Percentiles rank a stretch among this genome's conserved stretches.
Conservation (phyloP, 495 filamentous ascomycete species). For the Xylaria venustula region DNA sequence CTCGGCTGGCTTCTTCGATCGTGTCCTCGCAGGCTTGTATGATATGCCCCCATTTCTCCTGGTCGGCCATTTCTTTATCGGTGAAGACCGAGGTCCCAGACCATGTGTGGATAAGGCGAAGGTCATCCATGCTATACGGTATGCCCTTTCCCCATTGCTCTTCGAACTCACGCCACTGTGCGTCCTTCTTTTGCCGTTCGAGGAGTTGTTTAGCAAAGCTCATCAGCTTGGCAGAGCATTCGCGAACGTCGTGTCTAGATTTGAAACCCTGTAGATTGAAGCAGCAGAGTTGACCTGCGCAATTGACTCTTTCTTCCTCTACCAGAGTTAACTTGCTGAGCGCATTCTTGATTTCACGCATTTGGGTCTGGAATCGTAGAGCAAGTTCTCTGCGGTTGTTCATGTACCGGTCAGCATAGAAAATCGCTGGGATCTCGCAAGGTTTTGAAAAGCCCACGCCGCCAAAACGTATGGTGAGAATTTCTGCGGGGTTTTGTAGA, state of each 20-base stretch:
- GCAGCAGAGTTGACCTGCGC: constrained; percentile 19
- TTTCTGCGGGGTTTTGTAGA: constrained; percentile 59
- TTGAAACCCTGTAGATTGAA: constrained; percentile 20
- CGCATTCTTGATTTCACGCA: constrained; percentile 25
- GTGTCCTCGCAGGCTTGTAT: constrained; percentile 16
- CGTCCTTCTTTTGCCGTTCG: constrained; percentile 18
- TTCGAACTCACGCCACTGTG: constrained; percentile 26
- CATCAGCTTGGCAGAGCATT: constrained; percentile 23
- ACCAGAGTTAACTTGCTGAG: neutral
- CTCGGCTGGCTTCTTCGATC: constrained; percentile 12
- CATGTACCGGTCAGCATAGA: constrained; percentile 81
- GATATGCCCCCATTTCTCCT: constrained; percentile 19
- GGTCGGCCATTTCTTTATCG: constrained; percentile 19
- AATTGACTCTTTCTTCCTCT: constrained; percentile 9
- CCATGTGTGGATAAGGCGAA: constrained; percentile 25
- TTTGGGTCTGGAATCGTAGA: constrained; percentile 38
- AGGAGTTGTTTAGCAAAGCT: constrained; percentile 20
- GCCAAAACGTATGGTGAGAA: constrained; percentile 62
- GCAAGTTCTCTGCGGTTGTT: constrained; percentile 54
- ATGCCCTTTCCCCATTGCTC: constrained; percentile 11
- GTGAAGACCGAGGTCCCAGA: constrained; percentile 21
- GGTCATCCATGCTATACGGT: constrained; percentile 23
- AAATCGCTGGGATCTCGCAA: constrained; percentile 65
- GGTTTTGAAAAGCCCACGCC: constrained; percentile 43
- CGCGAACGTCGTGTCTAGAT: constrained; percentile 16